Evolutionary conservation across 371 early-diverging fungal genomes (phyloP).

Genomic region (Actinomucor elegans): DNA sequence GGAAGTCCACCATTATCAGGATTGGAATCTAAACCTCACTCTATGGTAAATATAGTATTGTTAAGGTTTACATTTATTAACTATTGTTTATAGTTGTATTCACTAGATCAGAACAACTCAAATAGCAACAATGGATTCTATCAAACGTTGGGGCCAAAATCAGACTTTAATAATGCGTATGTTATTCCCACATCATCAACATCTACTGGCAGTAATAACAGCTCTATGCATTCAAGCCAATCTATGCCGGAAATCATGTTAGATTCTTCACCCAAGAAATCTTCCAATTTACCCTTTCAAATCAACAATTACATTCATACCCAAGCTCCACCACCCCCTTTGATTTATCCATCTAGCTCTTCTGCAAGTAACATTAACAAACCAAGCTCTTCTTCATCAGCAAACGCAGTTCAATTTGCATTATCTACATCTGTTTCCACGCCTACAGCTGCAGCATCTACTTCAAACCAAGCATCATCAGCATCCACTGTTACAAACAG

Average conservation of each 20-base stretch:
- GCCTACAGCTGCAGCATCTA: constrained; percentile 6
- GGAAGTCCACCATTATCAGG: constrained; percentile 25
- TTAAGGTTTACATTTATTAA: background rate
- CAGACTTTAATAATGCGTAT: constrained; percentile 34
- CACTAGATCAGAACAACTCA: constrained; percentile 3
- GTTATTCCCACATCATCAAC: constrained; percentile 42
- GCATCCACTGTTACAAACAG: background rate
- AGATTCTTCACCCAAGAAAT: constrained; percentile 20
- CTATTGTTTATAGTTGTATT: background rate
- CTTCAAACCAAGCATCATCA: background rate
- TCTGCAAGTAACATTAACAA: background rate
- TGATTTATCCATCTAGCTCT: constrained; percentile 24
- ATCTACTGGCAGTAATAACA: constrained; percentile 41
- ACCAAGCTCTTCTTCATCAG: background rate
- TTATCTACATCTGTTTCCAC: constrained; percentile 22
- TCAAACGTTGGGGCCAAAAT: constrained; percentile 16
- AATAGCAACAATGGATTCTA: constrained; percentile 25
- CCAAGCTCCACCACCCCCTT: constrained; percentile 19
- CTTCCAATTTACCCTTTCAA: constrained; percentile 22
- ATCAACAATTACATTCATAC: constrained; percentile 18
- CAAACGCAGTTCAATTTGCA: constrained; percentile 18
- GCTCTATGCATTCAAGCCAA: constrained; percentile 39
- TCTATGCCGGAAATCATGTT: constrained; percentile 32
- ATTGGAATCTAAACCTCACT: constrained; percentile 17
- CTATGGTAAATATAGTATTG: constrained; percentile 14